Conservation (phyloP, 164 flowering plant genomes). For the Kalanchoe fedtschenkoi region DNA sequence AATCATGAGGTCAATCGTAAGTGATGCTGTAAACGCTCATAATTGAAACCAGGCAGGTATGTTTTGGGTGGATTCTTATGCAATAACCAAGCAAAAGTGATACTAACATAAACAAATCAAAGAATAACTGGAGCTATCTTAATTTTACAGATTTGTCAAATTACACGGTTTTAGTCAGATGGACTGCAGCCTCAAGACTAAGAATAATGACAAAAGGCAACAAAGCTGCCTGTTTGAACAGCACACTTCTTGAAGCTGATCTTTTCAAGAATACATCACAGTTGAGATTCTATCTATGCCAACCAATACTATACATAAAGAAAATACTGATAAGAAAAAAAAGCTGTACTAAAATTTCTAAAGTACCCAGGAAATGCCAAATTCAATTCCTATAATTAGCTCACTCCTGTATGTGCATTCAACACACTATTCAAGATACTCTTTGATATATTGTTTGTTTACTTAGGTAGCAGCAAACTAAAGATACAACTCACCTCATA, state of each 20-base stretch:
- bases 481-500: slow-evolving; percentile 51
- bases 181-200: no score
- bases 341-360: neutral
- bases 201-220: no score
- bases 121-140: no score
- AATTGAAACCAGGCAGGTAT: neutral
- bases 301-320: no score
- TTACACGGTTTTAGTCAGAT: no score
- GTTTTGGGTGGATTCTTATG: neutral
- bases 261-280: no score
- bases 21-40: no score
- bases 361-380: neutral
- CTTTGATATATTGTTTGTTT: neutral
- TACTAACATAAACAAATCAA: neutral
- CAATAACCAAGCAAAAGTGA: neutral
- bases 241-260: no score
- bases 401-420: neutral
- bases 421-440: neutral
- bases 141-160: no score
- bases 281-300: no score
- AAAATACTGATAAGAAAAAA: neutral
- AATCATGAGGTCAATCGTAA: neutral
- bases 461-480: neutral
- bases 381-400: neutral
- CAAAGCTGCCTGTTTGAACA: no score